Evolutionary conservation across 805 yeast genomes (phyloP), one percentile per base, ranked within the genome.

Genomic region (Candida wancherniae): DNA sequence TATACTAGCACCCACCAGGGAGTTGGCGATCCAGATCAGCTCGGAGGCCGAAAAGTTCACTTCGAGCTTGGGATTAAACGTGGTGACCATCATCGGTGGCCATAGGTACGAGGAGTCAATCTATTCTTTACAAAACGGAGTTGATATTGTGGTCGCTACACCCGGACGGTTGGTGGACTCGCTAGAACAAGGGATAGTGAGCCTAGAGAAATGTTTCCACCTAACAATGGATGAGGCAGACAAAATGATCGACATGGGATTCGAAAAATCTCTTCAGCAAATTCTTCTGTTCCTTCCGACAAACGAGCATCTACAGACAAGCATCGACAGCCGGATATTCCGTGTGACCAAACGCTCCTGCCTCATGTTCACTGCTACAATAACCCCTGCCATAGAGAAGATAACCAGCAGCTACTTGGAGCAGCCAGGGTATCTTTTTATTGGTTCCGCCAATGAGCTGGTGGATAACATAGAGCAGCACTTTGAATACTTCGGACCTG

Each of bases 351-450:
- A 62, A 17, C 55, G 80, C 31, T 79, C 77, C 29, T 84, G 94
- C 0, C 70, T 86, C 74, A 83, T 90, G 95, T 90, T 85, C 56
- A 84, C 97, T 0, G 97, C 97, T 0, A 92, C 98, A 0, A 78
- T 90, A 76, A 83, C 95, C 0, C 70, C 77, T 0, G 68, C 75
- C 1, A 78, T 87, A 24, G 86, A 83, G 49, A 68, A 66, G 31
- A 56, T 90, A 28, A 75, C 92, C 0, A 55, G 63, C n/a, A 67
- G 69, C 12, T 84, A 83, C 49, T 61, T 88, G 28, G 49, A 55
- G 0, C 57, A 69, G 4, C 88, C 95, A 0, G 80, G 73, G 0
- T 69, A 67, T 20, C 74, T 83, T 3, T 71, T 73, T 20, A 71
- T 90, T 26, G 95, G 95, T 6, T 69, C 69, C 15, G 66, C 75